Evolutionary conservation across 768 basidiomycete genomes (phyloP), one percentile per base, ranked within the genome.

Genomic region (Lyophyllum atratum): DNA sequence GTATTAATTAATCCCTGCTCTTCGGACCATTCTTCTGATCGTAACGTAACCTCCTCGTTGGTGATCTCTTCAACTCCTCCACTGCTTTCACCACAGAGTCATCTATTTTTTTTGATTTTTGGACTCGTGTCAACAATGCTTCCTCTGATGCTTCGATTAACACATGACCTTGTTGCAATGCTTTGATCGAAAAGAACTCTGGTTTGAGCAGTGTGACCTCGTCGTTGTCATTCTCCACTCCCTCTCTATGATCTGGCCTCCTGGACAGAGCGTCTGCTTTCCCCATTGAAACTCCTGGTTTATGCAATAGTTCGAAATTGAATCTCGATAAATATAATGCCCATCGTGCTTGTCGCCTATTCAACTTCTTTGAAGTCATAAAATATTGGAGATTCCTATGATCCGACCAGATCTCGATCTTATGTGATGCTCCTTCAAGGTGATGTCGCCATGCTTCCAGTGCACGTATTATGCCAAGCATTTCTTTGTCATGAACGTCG

Each of bases 401-500:
- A 29, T 53, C 52, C 12, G 52, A n/a, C n/a, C 24, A 26, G 31
- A 53, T 34, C n/a, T 53, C 42, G 12, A 53, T 12, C 22, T 43
- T 44, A 19, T 53, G 42, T 4, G 24, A 25, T 22, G 34, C 37
- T 34, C 69, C 49, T 39, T 55, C 53, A 0, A 59, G 52, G 52
- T 50, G 40, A 48, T 66, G 66, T 25, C 60, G 17, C 68, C 65
- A 68, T 6, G 61, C 45, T 1, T 58, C 31, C 1, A 78, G 59
- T 0, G 68, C 63, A n/a, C 59, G 22, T 9, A 82, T 67, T 11
- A 82, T 74, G 0, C 75, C 79, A 4, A 81, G 67, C 0, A 82
- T 49, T 60, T 84, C 80, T 60, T 73, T 76, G 61, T 83, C 70
- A 52, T 74, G 65, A 25, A 67, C 64, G 22, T 73, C 65, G 62